These are phyloP conservation scores for Betula pendula DNA, from an alignment of 306 rosid genomes.

Conservation along the genomic window DNA sequence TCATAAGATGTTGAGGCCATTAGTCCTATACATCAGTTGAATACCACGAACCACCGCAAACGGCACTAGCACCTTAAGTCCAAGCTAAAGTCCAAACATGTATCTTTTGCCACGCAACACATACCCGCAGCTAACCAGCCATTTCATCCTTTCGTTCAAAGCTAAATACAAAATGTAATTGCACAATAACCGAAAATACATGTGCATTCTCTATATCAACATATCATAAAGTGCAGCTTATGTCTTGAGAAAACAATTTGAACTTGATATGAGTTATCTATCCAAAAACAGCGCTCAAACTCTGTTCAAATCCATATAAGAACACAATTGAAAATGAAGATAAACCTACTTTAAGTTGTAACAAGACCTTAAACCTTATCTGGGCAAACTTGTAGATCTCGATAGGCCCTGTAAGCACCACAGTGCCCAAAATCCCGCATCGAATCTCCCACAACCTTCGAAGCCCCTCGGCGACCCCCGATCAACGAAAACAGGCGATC, in stretches of 20 bases:
- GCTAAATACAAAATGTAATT: too few relatives aligned
- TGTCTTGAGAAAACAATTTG: neutral
- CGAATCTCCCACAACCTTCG: slow-evolving; percentile 38
- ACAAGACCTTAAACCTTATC: slow-evolving; percentile 12
- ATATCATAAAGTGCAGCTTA: neutral
- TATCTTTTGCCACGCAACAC: too few relatives aligned
- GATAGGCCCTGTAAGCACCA: slow-evolving; percentile 25
- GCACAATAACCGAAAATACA: too few relatives aligned
- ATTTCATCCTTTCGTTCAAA: too few relatives aligned
- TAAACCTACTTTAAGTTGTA: neutral
- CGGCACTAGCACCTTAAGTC: neutral
- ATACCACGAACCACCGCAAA: neutral
- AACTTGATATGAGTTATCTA: neutral
- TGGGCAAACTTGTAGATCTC: slow-evolving; percentile 37
- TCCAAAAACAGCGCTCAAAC: neutral
- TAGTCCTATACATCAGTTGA: neutral
- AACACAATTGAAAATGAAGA: neutral
- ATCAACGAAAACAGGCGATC: slow-evolving; percentile 34
- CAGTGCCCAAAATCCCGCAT: slow-evolving; percentile 29
- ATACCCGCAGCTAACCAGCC: too few relatives aligned
- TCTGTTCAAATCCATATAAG: neutral
- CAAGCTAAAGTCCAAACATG: too few relatives aligned
- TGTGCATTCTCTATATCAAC: neutral
- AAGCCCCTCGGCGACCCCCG: slow-evolving; percentile 38
- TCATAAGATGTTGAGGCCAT: neutral